A percentile compares a stretch with the other conserved stretches of the same genome.
phyloP scores from a whole-genome alignment of 164 flowering plant species.

The Pachysandra terminalis region DNA sequence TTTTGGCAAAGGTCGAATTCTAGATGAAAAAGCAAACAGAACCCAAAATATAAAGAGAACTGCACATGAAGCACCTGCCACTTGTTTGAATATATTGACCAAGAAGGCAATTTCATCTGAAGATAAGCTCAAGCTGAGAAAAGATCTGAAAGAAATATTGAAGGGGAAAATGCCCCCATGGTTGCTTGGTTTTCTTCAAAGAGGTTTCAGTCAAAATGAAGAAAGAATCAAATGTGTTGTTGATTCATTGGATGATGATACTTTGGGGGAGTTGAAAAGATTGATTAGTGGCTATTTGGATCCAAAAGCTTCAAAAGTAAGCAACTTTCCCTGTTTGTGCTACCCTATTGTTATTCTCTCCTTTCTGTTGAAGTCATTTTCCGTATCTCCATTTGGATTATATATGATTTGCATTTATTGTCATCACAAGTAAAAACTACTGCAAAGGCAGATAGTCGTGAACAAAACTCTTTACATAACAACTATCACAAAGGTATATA shows the following conservation, averaged over 20 bases:
- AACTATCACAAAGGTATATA: conserved; percentile 39
- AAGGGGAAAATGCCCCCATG: too few relatives aligned
- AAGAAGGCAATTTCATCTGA: conserved; percentile 28
- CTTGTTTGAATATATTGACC: background rate
- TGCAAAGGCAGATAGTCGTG: conserved; percentile 14
- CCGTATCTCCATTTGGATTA: background rate
- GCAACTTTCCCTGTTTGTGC: conserved; percentile 2
- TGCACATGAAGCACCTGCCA: conserved; percentile 12
- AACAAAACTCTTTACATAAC: conserved; percentile 13
- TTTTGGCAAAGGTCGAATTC: conserved; percentile 14
- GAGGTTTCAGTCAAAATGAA: too few relatives aligned
- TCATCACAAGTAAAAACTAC: conserved; percentile 23
- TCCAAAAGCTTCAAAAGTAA: conserved; percentile 29
- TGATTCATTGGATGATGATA: too few relatives aligned
- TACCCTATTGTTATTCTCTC: background rate
- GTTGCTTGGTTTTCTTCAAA: too few relatives aligned
- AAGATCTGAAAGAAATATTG: conserved; percentile 25
- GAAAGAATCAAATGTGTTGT: too few relatives aligned
- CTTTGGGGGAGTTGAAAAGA: too few relatives aligned
- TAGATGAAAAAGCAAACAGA: conserved; percentile 10
- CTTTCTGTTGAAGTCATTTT: background rate
- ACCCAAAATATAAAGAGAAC: conserved; percentile 7
- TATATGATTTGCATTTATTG: background rate
- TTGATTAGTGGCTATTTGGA: too few relatives aligned
- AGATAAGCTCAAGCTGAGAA: conserved; percentile 36